These are phyloP conservation scores for Gossypium arboreum DNA, from an alignment of 345 rosid species.

Conservation along the genomic window DNA sequence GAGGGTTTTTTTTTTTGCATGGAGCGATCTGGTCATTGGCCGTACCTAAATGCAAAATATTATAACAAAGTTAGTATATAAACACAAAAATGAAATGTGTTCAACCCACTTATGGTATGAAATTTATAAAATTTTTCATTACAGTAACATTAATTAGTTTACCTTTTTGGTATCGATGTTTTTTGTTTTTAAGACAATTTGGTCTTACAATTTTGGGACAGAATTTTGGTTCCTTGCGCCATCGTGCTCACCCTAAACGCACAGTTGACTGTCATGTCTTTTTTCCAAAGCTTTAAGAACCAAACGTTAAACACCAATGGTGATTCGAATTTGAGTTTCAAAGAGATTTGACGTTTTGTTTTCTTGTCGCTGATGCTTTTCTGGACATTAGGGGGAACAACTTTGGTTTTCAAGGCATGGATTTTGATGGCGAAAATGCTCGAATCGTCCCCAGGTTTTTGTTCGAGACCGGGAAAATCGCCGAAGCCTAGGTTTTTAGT, in stretches of 20 bases:
- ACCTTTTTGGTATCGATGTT: slow-evolving; percentile 17
- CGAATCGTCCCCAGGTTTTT: slow-evolving; percentile 18
- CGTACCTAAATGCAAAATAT: neutral
- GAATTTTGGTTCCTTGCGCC: slow-evolving; percentile 34
- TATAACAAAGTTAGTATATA: neutral
- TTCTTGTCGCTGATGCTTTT: slow-evolving; percentile 19
- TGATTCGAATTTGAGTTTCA: slow-evolving; percentile 27
- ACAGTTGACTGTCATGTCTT: slow-evolving; percentile 41
- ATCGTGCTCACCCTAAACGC: slow-evolving; percentile 43
- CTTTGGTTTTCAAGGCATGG: slow-evolving; percentile 6
- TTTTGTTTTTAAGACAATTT: slow-evolving; percentile 22
- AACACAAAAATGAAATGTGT: too few species aligned
- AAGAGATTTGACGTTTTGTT: slow-evolving; percentile 23
- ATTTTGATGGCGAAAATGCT: slow-evolving; percentile 15
- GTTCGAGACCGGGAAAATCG: slow-evolving; percentile 29
- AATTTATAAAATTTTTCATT: neutral
- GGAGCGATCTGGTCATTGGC: neutral
- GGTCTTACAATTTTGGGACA: slow-evolving; percentile 42
- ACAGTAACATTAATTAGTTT: neutral
- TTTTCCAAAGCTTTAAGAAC: slow-evolving; percentile 29
- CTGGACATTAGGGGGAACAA: slow-evolving; percentile 3
- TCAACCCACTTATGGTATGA: too few species aligned
- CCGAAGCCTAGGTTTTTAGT: slow-evolving; percentile 37
- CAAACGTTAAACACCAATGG: slow-evolving; percentile 29
- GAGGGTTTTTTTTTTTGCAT: neutral